Evolutionary conservation across 306 rosid genomes (phyloP).

Genomic region (Aeschynomene evenia): DNA sequence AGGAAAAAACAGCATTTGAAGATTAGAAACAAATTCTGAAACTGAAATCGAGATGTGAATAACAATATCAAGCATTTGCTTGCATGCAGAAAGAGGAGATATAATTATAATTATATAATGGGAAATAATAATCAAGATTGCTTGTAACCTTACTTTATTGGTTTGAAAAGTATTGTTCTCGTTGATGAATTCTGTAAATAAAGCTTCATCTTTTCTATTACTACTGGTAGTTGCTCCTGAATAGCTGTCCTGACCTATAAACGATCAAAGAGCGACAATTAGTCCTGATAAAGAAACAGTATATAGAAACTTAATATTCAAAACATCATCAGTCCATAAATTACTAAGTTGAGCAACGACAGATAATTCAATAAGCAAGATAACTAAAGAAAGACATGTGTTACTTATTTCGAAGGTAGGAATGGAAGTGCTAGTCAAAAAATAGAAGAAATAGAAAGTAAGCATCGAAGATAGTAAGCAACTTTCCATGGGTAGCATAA

Average conservation of each 20-base stretch:
- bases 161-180: conserved; percentile 89
- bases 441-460: not conserved
- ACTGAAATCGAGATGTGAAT: not conserved
- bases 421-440: not conserved
- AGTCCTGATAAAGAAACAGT: not conserved
- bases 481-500: not conserved
- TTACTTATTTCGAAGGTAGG: conserved; percentile 10
- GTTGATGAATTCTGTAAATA: conserved; percentile 89
- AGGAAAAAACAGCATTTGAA: not conserved
- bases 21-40: conserved; percentile 19
- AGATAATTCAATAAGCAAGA: not conserved
- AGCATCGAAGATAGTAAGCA: not conserved
- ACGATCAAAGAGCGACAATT: conserved; percentile 30
- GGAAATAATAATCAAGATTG: conserved; percentile 1
- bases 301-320: not conserved
- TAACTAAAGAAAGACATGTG: not conserved
- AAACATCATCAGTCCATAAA: conserved; percentile 7
- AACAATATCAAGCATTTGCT: conserved; percentile 11
- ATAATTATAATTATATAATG: not conserved
- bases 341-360: not conserved
- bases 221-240: conserved; percentile 76
- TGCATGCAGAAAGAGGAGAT: conserved; percentile 8
- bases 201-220: conserved; percentile 86
- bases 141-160: conserved; percentile 73
- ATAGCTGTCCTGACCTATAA: conserved; percentile 75